Evolutionary conservation across 2,329 filamentous ascomycete genomes (phyloP), one percentile per base, ranked within the genome.

Genomic region (Calonectria honghensis): DNA sequence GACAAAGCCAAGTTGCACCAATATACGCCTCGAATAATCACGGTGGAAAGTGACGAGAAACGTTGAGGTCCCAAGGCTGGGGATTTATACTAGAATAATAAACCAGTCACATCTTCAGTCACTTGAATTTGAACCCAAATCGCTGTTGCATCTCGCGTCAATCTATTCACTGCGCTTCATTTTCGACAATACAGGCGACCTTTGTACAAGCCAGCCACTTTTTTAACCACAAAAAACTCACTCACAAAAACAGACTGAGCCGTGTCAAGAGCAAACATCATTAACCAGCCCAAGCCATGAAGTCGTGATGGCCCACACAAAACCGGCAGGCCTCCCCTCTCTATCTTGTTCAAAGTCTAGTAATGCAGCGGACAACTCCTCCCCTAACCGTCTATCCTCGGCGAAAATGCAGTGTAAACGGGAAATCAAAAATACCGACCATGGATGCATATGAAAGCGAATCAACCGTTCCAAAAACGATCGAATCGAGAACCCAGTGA

Each of bases 1-100:
- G 95, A 98, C 82, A 93, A 92, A 83, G 91, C 92, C 73, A 90
- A 90, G 16, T 84, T 98, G 76, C 88, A 91, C 64, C 88, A 88
- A 65, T 85, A 90, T 61, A 86, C 92, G 39, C 94, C 94, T 10
- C 91, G 87, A 78, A 90, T 96, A 73, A 89, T 88, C 50, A 81
- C 89, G 16, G 89, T 95, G 37, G 92, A 94, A 24, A 85, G 76
- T 73, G 68, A 77, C n/a, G 76, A 75, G 20, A 70, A 75, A 18
- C 68, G 68, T 31, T 73, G 24, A 65, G 27, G 16, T 9, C 5
- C 6, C 2, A 2, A 13, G 20, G 11, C 20, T 6, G 18, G 41
- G 7, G 18, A 7, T 6, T 45, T 18, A 45, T 3, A 9, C 6
- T 18, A 18, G 7, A 20, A 45, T 18, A n/a, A 45, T 32, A 37